Percentiles rank a stretch among this genome's conserved stretches.
phyloP scores from a whole-genome alignment of 2,329 filamentous ascomycete genomes.

The Ophiocordyceps camponoti-saundersi region DNA sequence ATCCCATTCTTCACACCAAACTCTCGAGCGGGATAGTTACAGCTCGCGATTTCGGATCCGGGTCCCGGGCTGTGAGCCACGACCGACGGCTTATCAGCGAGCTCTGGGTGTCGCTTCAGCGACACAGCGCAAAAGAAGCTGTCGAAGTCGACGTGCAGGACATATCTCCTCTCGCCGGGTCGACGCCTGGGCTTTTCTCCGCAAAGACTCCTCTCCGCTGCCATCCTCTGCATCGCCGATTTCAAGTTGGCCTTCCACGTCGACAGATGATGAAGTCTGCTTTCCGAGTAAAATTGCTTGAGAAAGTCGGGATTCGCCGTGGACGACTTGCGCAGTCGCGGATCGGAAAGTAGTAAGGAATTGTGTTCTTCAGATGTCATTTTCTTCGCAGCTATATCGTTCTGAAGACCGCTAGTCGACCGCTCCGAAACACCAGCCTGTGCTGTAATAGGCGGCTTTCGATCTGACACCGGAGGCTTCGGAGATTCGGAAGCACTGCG shows the following conservation, averaged over 20 bases:
- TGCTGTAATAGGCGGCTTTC: background rate
- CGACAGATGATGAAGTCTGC: constrained; percentile 82
- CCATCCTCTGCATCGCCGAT: constrained; percentile 65
- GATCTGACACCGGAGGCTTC: background rate
- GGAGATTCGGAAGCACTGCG: background rate
- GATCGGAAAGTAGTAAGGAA: constrained; percentile 65
- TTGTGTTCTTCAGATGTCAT: constrained; percentile 91
- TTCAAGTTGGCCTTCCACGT: constrained; percentile 96
- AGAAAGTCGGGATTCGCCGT: constrained; percentile 87
- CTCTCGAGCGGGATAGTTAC: constrained; percentile 79
- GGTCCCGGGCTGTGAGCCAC: constrained; percentile 76
- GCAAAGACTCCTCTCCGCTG: constrained; percentile 45
- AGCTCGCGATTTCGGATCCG: constrained; percentile 91
- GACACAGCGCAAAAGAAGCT: constrained; percentile 97
- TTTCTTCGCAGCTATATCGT: constrained; percentile 29
- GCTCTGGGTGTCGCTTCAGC: constrained; percentile 57
- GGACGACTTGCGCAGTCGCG: constrained; percentile 72
- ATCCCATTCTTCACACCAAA: constrained; percentile 93
- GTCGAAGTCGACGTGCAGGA: constrained; percentile 95
- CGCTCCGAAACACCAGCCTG: background rate
- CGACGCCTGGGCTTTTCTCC: constrained; percentile 29
- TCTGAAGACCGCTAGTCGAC: background rate
- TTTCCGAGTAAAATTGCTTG: constrained; percentile 89
- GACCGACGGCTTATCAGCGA: constrained; percentile 61
- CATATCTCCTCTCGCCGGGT: constrained; percentile 55